A percentile compares a stretch with the other conserved stretches of the same genome.
Evolutionary conservation across 768 basidiomycete genomes (phyloP).

Genomic region (Hydnum rufescens): DNA sequence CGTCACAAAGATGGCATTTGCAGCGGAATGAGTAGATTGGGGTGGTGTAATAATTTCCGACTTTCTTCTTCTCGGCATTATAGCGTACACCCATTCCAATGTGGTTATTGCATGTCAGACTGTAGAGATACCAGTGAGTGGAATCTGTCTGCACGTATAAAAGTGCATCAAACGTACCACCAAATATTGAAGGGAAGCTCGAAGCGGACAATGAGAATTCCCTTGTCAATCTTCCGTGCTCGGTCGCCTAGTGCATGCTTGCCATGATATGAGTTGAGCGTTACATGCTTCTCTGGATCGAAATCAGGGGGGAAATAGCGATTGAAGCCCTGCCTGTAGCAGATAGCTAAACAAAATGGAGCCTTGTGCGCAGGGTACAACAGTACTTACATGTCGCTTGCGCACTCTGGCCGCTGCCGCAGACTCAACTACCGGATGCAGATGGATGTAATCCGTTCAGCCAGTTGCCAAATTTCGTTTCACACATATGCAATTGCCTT

Average conservation of each 20-base stretch:
- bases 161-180: conserved; percentile 39
- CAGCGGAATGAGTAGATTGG: conserved; percentile 91
- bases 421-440: no score
- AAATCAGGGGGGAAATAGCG: conserved; percentile 67
- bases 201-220: conserved; percentile 87
- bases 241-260: conserved; percentile 89
- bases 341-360: neutral
- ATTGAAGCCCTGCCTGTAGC: conserved; percentile 39
- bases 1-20: conserved; percentile 90
- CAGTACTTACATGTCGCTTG: neutral
- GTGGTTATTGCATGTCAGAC: conserved; percentile 86
- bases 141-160: neutral
- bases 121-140: conserved; percentile 19
- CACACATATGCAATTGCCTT: no score
- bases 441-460: no score
- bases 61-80: conserved; percentile 96
- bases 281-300: conserved; percentile 40
- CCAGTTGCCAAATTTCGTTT: no score
- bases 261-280: conserved; percentile 26
- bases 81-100: conserved; percentile 99
- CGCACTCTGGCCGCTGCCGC: no score
- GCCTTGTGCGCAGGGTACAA: neutral
- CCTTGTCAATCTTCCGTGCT: conserved; percentile 89
- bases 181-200: conserved; percentile 93
- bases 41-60: conserved; percentile 86